These are phyloP conservation scores for Galerina marginata DNA, from an alignment of 768 basidiomycete species.

Conservation along the genomic window DNA sequence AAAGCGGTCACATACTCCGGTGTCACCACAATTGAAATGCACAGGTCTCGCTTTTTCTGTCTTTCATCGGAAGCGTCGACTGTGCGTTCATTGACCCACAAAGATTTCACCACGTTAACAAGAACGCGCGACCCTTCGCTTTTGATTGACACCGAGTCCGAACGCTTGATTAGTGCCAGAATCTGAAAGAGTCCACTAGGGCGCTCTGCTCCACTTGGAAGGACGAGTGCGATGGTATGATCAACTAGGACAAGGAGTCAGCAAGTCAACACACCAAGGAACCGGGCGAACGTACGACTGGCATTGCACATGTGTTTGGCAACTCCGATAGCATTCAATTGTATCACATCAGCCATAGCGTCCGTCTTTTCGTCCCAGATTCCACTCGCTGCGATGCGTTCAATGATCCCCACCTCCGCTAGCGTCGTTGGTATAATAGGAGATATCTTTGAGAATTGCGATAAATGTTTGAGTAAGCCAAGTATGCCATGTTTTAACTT, in stretches of 20 bases:
- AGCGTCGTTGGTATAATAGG: constrained; percentile 63
- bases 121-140: constrained; percentile 91
- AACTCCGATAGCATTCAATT: constrained; percentile 85
- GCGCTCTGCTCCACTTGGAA: constrained; percentile 39
- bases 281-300: constrained; percentile 55
- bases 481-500: constrained; percentile 91
- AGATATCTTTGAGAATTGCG: constrained; percentile 68
- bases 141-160: constrained; percentile 81
- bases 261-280: not conserved
- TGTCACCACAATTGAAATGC: constrained; percentile 57
- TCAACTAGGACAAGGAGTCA: constrained; percentile 36
- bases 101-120: constrained; percentile 82
- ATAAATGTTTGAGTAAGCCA: constrained; percentile 86
- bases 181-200: constrained; percentile 69
- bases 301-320: constrained; percentile 87
- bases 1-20: constrained; percentile 65
- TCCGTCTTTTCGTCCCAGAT: constrained; percentile 79
- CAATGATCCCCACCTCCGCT: constrained; percentile 65
- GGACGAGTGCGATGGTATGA: constrained; percentile 56
- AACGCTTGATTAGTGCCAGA: constrained; percentile 74
- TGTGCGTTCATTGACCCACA: constrained; percentile 62
- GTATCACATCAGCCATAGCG: constrained; percentile 82
- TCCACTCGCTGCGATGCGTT: constrained; percentile 61
- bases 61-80: constrained; percentile 35
- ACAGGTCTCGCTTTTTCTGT: constrained; percentile 56